Base-by-base conservation (phyloP, 257 asterid genomes). In the Penstemon barbatus region DNA sequence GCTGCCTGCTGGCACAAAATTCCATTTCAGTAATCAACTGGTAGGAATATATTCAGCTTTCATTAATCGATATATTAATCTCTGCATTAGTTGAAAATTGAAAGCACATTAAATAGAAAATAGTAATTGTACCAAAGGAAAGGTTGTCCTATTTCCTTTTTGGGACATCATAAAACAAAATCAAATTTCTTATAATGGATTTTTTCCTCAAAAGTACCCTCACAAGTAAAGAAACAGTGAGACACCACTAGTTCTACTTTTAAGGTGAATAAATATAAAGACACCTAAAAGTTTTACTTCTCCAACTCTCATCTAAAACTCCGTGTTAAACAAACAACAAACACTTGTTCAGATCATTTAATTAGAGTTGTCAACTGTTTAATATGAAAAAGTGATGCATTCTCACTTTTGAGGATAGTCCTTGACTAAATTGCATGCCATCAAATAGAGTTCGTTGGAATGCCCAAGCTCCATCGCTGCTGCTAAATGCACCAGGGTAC, bases 391-490 rank as follows among this genome's bases (percentile, higher is more conserved):
- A 53, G 48, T 70, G 60, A 42, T 13, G 51, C 44, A 33, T 79
- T 77, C 96, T 94, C 83, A 94, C 97, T 91, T 87, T 74, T 91
- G 96, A 72, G 99, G 99, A 76, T 92, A 89, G 85, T 94, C 99
- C 83, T 91, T 94, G 74, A 90, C 97, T 78, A 94, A 86, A 83
- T 94, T 94, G 91, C 97, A 89, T 38, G 99, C 90, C 97, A 94
- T 85, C 66, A 94, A 91, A 85, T 94, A 94, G 64, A 94, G 97
- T 81, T 94, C 99, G 72, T 94, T 90, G 59, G 97, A 82, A 79
- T 90, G 92, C 52, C 97, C 99, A 76, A 94, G 97, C 85, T 89
- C 97, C 99, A 94, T 89, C 41, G 97, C 97, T 56, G 97, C 97
- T 38, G 97, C 95, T 79, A 94, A 83, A 85, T 94, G 99, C 66